Base-by-base conservation (phyloP, 1,139 yeast genomes). In the Kurtzmaniella natalensis region DNA sequence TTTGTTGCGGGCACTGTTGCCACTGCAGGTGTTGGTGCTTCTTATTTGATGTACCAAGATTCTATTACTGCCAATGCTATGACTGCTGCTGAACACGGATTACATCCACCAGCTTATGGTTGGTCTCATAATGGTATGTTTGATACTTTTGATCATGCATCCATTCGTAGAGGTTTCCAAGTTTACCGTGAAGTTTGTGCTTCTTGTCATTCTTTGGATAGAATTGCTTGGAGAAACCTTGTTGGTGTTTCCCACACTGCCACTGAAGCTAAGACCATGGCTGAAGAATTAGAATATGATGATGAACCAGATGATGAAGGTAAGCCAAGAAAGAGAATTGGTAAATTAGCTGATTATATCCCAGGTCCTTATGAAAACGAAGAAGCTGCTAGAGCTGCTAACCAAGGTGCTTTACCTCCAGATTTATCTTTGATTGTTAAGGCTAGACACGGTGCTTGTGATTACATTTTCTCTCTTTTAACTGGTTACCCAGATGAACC, bases 251-350 rank as follows among this genome's bases (percentile, higher is more conserved):
- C 96, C 35, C 97, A 92, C 72, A 80, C 95, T 43, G 75, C 88
- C 51, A 58, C 78, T 42, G 99, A 92, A 68, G 96, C 84, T 51
- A 85, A 86, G 69, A 94, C 77, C 24, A 81, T 92, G 82, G 89
- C 95, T 52, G 96, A 86, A 65, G 96, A 88, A 66, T 83, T 85
- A 61, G 98, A 92, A 73, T 92, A 92, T 68, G 96, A 88, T 55
- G 96, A 89, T 59, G 99, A 94, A 70, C 98, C 98, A 37, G 97
- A 92, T 77, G 98, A 92, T 64, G 95, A 89, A 73, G 99, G 98
- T 61, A 84, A 86, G 64, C 96, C 96, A 65, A 86, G 86, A 72
- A 88, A 84, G 83, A 87, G 98, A 76, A 84, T 94, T 41, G 99
- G 99, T 70, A 94, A 92, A 72, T 78, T 92, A 59, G 89, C 97